phyloP scores from a whole-genome alignment of 345 rosid genomes.

The Iberis pinnata region DNA sequence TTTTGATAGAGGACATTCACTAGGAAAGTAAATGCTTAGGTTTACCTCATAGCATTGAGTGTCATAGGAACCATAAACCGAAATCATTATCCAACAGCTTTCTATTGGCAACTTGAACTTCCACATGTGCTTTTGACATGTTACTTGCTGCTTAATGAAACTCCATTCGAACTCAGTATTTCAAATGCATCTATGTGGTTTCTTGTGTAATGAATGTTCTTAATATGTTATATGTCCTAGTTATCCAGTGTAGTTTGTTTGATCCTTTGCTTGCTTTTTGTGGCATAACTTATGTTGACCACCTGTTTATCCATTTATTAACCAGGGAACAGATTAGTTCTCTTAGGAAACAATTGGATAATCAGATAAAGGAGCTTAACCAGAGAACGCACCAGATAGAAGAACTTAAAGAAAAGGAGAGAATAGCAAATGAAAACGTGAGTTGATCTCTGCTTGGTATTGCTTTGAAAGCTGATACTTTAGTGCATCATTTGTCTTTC shows the following conservation, averaged over 20 bases:
- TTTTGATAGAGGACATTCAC: neutral
- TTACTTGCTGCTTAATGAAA: neutral
- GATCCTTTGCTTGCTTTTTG: slow-evolving; percentile 1
- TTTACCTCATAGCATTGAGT: slow-evolving; percentile 4
- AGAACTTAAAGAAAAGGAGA: slow-evolving; percentile 85
- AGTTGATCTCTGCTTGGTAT: slow-evolving; percentile 25
- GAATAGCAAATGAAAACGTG: slow-evolving; percentile 90
- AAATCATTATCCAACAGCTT: neutral
- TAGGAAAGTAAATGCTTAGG: slow-evolving; percentile 12
- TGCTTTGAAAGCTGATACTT: slow-evolving; percentile 4
- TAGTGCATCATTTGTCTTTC: neutral
- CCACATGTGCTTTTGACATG: slow-evolving; percentile 9
- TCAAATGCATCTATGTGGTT: slow-evolving; percentile 1
- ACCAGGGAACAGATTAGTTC: slow-evolving; percentile 74
- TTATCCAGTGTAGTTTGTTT: neutral
- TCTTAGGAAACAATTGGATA: slow-evolving; percentile 60
- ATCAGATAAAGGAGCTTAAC: slow-evolving; percentile 72
- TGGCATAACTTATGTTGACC: neutral
- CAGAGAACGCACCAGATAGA: slow-evolving; percentile 63
- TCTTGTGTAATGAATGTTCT: neutral
- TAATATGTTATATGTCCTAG: slow-evolving; percentile 6
- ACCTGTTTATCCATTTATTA: slow-evolving; percentile 4
- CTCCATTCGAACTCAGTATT: neutral
- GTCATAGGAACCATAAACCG: neutral
- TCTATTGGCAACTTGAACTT: neutral